A percentile compares a stretch with the other conserved stretches of the same genome.
Conservation (phyloP, 495 filamentous ascomycete species). For the Podospora australis region DNA sequence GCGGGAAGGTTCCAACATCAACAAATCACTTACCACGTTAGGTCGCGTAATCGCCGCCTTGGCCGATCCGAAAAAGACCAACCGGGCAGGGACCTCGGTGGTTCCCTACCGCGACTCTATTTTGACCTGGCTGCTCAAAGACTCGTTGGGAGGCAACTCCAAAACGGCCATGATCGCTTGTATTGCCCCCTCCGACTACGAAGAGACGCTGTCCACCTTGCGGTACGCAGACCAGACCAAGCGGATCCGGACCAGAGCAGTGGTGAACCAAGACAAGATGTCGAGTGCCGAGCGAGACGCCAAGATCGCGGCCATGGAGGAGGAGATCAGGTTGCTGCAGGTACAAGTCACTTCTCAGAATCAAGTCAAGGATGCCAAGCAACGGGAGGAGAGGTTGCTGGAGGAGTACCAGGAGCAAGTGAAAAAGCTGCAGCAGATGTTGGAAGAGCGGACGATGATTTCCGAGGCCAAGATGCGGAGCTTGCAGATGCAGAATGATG, state of each 20-base stretch:
- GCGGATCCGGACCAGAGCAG: slow-evolving; percentile 92
- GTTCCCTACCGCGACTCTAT: slow-evolving; percentile 96
- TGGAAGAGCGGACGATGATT: slow-evolving; percentile 86
- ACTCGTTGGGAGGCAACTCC: slow-evolving; percentile 87
- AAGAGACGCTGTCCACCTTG: slow-evolving; percentile 91
- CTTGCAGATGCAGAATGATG: slow-evolving; percentile 82
- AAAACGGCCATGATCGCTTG: slow-evolving; percentile 99
- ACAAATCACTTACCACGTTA: slow-evolving; percentile 93
- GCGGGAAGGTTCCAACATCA: slow-evolving; percentile 94
- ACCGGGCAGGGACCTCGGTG: slow-evolving; percentile 36
- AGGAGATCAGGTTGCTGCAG: slow-evolving; percentile 81
- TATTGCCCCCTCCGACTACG: slow-evolving; percentile 90
- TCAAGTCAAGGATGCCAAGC: slow-evolving; percentile 39
- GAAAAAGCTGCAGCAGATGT: slow-evolving; percentile 76
- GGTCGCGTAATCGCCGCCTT: slow-evolving; percentile 96
- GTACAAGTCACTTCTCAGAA: slow-evolving; percentile 54
- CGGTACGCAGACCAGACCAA: slow-evolving; percentile 98
- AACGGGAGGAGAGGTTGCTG: slow-evolving; percentile 60
- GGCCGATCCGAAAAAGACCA: slow-evolving; percentile 65
- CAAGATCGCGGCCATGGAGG: slow-evolving; percentile 88
- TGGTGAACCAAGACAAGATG: slow-evolving; percentile 88
- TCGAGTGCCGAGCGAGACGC: slow-evolving; percentile 83
- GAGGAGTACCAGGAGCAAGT: slow-evolving; percentile 92
- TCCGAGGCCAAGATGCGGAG: slow-evolving; percentile 86
- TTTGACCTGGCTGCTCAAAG: slow-evolving; percentile 95